Conservation (phyloP, 2,329 filamentous ascomycete species). For the Fusarium multiceps region DNA sequence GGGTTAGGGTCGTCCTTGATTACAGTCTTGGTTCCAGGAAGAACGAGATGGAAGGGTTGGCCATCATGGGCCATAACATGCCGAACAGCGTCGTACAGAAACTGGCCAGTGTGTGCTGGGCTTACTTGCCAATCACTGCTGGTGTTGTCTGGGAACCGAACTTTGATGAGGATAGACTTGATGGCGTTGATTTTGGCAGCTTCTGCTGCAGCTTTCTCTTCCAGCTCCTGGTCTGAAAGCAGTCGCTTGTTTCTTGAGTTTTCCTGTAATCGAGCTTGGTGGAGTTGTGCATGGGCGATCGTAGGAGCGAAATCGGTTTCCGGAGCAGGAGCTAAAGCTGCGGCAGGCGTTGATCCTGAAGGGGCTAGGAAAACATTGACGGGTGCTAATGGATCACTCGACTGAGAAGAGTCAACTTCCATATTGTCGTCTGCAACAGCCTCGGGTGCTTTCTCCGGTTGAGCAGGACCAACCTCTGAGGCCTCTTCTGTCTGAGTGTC, state of each 20-base stretch:
- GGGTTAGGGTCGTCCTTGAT: conserved; percentile 60
- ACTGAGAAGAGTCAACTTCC: conserved; percentile 38
- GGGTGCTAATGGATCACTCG: conserved; percentile 57
- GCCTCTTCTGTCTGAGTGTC: conserved; percentile 26
- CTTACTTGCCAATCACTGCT: conserved; percentile 78
- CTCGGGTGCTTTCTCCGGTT: conserved; percentile 9
- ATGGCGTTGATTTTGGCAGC: conserved; percentile 74
- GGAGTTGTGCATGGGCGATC: conserved; percentile 79
- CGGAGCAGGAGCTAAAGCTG: conserved; percentile 73
- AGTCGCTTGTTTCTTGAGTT: conserved; percentile 79
- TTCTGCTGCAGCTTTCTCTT: conserved; percentile 73
- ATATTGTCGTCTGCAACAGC: conserved; percentile 23
- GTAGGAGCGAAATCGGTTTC: conserved; percentile 82
- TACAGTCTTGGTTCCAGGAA: conserved; percentile 65
- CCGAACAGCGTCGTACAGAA: conserved; percentile 80
- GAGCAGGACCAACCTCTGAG: conserved; percentile 1
- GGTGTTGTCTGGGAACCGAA: conserved; percentile 89
- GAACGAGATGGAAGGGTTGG: conserved; percentile 78
- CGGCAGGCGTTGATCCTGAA: conserved; percentile 76
- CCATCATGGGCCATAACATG: conserved; percentile 73
- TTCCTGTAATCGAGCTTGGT: conserved; percentile 74
- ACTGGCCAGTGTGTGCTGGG: conserved; percentile 73
- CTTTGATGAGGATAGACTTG: conserved; percentile 76
- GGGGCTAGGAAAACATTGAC: conserved; percentile 84
- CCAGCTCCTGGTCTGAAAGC: conserved; percentile 83